These are phyloP conservation scores for Pleurotus tuber-regium DNA, from an alignment of 768 basidiomycete species.

Conservation along the genomic window DNA sequence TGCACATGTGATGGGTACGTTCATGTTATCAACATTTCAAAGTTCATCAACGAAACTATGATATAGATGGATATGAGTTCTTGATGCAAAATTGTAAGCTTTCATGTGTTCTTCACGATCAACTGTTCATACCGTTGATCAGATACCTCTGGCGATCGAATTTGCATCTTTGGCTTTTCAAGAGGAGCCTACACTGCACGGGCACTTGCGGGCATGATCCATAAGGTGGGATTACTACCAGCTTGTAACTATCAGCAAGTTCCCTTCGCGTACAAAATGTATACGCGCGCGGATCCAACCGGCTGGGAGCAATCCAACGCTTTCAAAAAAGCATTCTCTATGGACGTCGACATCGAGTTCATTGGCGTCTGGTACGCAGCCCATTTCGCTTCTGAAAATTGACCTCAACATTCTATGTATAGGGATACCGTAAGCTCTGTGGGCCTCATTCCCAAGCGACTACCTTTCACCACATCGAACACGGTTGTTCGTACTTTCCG, in stretches of 20 bases:
- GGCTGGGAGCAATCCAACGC: constrained; percentile 48
- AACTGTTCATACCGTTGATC: not conserved
- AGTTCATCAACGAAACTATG: not conserved
- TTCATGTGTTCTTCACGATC: constrained; percentile 47
- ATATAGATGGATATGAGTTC: constrained; percentile 6
- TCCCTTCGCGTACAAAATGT: constrained; percentile 65
- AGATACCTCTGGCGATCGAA: constrained; percentile 53
- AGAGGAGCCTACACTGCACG: constrained; percentile 65
- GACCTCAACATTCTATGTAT: not conserved
- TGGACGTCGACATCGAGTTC: constrained; percentile 54
- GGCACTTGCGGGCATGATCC: constrained; percentile 49
- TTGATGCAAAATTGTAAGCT: constrained; percentile 51
- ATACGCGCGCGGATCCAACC: constrained; percentile 43
- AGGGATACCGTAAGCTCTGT: constrained; percentile 61
- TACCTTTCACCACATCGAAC: constrained; percentile 47
- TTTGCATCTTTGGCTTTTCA: constrained; percentile 69
- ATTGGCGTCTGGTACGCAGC: constrained; percentile 50
- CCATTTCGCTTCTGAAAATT: not conserved
- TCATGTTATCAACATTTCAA: not conserved
- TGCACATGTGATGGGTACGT: constrained; percentile 47
- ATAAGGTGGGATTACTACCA: constrained; percentile 49
- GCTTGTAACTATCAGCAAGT: constrained; percentile 53
- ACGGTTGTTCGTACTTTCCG: constrained; percentile 45
- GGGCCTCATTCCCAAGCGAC: constrained; percentile 38
- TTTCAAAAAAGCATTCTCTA: constrained; percentile 57